Evolutionary conservation across 768 basidiomycete species (phyloP).

Genomic region (Lentinula sp.): DNA sequence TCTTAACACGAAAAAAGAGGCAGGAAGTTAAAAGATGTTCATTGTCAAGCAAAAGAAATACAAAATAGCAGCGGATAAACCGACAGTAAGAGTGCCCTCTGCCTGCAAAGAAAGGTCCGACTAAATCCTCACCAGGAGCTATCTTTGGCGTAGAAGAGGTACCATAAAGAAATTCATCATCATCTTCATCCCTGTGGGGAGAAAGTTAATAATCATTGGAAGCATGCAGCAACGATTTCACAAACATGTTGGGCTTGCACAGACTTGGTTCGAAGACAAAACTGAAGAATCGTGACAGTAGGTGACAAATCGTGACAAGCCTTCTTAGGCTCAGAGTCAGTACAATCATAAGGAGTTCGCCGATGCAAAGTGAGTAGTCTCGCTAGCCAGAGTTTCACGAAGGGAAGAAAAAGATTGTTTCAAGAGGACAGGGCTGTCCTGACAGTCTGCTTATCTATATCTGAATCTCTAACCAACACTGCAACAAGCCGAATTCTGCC

Average conservation of each 20-base stretch:
- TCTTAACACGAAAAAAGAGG: constrained; percentile 29
- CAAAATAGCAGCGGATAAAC: constrained; percentile 22
- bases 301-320: too few species aligned
- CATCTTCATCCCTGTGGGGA: constrained; percentile 58
- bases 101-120: constrained; percentile 11
- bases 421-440: too few species aligned
- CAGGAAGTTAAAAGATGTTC: constrained; percentile 25
- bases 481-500: too few species aligned
- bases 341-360: too few species aligned
- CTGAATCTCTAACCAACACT: too few species aligned
- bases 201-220: not conserved
- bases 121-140: constrained; percentile 43
- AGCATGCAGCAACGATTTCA: not conserved
- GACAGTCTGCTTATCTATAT: too few species aligned
- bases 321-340: too few species aligned
- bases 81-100: constrained; percentile 21
- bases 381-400: too few species aligned
- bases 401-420: too few species aligned
- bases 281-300: too few species aligned
- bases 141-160: constrained; percentile 31
- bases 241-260: not conserved
- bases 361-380: too few species aligned
- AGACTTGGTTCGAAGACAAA: not conserved
- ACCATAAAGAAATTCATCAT: constrained; percentile 73
- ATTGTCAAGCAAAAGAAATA: constrained; percentile 23